Evolutionary conservation across 441 rosid species (phyloP).

Genomic region (Erodium texanum): DNA sequence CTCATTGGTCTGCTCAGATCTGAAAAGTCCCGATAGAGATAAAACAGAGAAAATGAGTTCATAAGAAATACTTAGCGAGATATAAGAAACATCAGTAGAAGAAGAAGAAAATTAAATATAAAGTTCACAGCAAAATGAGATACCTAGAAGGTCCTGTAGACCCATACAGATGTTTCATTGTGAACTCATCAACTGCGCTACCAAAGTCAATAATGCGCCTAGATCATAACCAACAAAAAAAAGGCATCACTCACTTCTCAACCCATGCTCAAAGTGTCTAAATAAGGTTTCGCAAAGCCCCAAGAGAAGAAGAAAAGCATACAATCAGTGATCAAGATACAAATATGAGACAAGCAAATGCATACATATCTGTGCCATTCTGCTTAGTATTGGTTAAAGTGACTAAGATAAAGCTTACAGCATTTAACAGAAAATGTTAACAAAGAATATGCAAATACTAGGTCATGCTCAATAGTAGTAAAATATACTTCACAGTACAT

Average conservation of each 20-base stretch:
- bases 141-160: slow-evolving; percentile 91
- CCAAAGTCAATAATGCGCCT: slow-evolving; percentile 99
- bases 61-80: slow-evolving; percentile 7
- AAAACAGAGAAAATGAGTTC: slow-evolving; percentile 9
- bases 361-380: neutral
- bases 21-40: slow-evolving; percentile 24
- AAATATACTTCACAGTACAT: slow-evolving; percentile 34
- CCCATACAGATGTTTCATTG: slow-evolving; percentile 75
- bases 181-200: slow-evolving; percentile 83
- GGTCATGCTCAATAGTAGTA: slow-evolving; percentile 13
- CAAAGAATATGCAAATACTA: neutral
- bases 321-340: too few species aligned
- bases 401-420: neutral
- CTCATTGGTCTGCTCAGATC: slow-evolving; percentile 90
- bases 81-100: slow-evolving; percentile 6
- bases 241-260: slow-evolving; percentile 19
- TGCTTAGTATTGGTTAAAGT: slow-evolving; percentile 1
- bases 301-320: too few species aligned
- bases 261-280: too few species aligned
- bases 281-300: too few species aligned
- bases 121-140: slow-evolving; percentile 17
- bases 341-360: too few species aligned
- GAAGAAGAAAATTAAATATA: slow-evolving; percentile 8
- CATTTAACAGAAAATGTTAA: neutral
- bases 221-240: slow-evolving; percentile 16